Conservation (phyloP, 257 asterid genomes). For the Forsythia suspensa region DNA sequence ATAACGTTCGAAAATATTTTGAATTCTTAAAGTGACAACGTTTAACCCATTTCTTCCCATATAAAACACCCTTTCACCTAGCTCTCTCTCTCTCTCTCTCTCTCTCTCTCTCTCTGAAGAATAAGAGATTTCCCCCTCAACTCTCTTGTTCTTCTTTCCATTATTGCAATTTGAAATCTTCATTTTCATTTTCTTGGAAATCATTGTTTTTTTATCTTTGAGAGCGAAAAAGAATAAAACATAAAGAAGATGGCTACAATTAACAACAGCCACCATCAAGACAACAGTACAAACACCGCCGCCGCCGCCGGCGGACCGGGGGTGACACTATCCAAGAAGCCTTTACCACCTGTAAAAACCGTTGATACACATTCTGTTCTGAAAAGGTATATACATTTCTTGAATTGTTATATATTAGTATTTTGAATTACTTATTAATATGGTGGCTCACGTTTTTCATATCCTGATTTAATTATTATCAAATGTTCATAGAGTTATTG, state of each 20-base stretch:
- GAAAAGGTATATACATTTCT: background rate
- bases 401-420: background rate
- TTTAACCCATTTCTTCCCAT: constrained; percentile 1
- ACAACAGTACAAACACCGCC: constrained; percentile 48
- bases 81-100: background rate
- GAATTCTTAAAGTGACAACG: background rate
- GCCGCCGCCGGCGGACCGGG: constrained; percentile 25
- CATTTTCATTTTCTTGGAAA: background rate
- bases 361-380: constrained; percentile 30
- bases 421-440: background rate
- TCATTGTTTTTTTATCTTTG: background rate
- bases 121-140: background rate
- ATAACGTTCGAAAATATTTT: constrained; percentile 27
- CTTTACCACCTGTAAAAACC: constrained; percentile 31
- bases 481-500: no score
- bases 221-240: background rate
- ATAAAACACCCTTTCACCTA: background rate
- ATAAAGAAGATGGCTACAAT: constrained; percentile 46
- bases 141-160: constrained; percentile 26
- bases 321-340: constrained; percentile 30
- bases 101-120: constrained; percentile 19
- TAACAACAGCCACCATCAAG: constrained; percentile 24
- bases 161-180: constrained; percentile 14
- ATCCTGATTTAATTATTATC: background rate
- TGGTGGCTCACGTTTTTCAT: background rate